phyloP scores from a whole-genome alignment of 2,329 filamentous ascomycete species.

The Fusarium pininemorale region DNA sequence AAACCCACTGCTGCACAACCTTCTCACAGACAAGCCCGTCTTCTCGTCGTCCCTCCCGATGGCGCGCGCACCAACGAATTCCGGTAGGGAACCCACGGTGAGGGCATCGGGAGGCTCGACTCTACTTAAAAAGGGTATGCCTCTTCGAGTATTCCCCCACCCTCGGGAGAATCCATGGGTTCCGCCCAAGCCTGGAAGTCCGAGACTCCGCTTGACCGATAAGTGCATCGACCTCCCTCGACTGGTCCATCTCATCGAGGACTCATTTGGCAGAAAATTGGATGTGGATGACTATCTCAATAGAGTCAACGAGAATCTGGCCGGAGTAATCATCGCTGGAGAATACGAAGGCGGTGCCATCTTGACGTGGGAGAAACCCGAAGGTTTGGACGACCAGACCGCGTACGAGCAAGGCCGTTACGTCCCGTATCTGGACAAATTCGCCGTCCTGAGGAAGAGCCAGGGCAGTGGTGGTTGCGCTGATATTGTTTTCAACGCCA shows the following conservation, averaged over 20 bases:
- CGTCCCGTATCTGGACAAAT: conserved; percentile 97
- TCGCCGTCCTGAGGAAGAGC: conserved; percentile 87
- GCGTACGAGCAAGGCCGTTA: conserved; percentile 67
- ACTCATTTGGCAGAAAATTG: conserved; percentile 88
- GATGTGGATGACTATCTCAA: conserved; percentile 84
- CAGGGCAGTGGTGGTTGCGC: conserved; percentile 94
- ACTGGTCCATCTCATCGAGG: conserved; percentile 87
- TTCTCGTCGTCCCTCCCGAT: conserved; percentile 90
- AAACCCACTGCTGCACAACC: conserved; percentile 94
- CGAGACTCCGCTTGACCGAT: conserved; percentile 77
- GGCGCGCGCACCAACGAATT: conserved; percentile 63
- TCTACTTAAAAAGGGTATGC: conserved; percentile 90
- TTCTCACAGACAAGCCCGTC: conserved; percentile 93
- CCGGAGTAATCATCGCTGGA: conserved; percentile 92
- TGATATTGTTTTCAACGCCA: conserved; percentile 94
- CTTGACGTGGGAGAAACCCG: conserved; percentile 89
- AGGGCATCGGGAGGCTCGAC: conserved; percentile 66
- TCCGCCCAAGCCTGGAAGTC: conserved; percentile 66
- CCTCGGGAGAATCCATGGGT: conserved; percentile 75
- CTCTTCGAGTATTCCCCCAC: conserved; percentile 83
- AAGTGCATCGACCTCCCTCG: conserved; percentile 83
- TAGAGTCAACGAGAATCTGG: conserved; percentile 82
- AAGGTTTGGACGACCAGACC: conserved; percentile 63
- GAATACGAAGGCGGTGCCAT: conserved; percentile 97
- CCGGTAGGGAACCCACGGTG: conserved; percentile 16